A percentile compares a stretch with the other conserved stretches of the same genome.
Evolutionary conservation across 768 basidiomycete species (phyloP).

Genomic region (Leccinum boreale): DNA sequence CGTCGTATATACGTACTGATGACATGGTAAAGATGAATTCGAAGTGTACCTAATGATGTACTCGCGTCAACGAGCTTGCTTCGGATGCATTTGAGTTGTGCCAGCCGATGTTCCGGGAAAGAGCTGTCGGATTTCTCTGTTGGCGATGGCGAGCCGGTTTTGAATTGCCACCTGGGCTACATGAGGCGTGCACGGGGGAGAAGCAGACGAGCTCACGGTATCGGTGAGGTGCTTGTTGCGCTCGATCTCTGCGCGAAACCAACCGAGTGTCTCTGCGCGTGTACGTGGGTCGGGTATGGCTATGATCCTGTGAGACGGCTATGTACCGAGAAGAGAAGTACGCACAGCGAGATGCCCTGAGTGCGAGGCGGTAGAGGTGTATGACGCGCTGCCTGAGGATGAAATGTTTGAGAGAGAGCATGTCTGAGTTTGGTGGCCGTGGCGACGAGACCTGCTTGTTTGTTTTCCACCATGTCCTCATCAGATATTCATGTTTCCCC

Average conservation of each 20-base stretch:
- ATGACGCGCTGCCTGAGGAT: slow-evolving; percentile 62
- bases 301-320: slow-evolving; percentile 26
- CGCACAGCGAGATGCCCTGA: slow-evolving; percentile 67
- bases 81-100: background rate
- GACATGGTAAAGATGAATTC: background rate
- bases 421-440: slow-evolving; percentile 12
- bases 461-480: slow-evolving; percentile 33
- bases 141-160: slow-evolving; percentile 51
- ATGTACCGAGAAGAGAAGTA: background rate
- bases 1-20: background rate
- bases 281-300: slow-evolving; percentile 61
- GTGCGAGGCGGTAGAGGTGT: slow-evolving; percentile 60
- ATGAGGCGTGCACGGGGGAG: slow-evolving; percentile 9
- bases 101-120: slow-evolving; percentile 32
- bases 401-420: slow-evolving; percentile 67
- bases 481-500: slow-evolving; percentile 15
- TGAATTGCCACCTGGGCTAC: slow-evolving; percentile 52
- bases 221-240: slow-evolving; percentile 56
- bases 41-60: background rate
- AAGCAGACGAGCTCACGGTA: slow-evolving; percentile 38
- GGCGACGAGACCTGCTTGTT: slow-evolving; percentile 2
- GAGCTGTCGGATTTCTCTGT: slow-evolving; percentile 59
- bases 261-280: slow-evolving; percentile 62
- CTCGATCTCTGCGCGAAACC: slow-evolving; percentile 75
- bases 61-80: background rate